phyloP scores from a whole-genome alignment of 2,329 filamentous ascomycete genomes.

The Penicillium sp. region DNA sequence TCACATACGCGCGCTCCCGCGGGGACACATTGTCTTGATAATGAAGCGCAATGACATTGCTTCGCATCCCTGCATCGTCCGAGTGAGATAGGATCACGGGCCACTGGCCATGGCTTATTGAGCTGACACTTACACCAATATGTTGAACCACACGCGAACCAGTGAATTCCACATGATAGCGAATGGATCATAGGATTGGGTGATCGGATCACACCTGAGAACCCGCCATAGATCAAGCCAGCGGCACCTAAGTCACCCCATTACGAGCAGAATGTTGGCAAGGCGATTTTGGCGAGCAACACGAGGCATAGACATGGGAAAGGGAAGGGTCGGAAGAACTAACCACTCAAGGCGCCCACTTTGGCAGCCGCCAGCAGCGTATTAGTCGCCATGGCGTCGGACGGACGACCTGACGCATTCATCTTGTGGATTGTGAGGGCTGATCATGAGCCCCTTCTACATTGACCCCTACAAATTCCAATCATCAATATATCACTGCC shows the following conservation, averaged over 20 bases:
- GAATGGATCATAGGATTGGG: conserved; percentile 63
- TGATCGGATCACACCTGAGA: conserved; percentile 65
- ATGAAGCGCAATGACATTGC: conserved; percentile 43
- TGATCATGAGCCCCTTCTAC: conserved; percentile 5
- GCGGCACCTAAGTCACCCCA: conserved; percentile 27
- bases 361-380: conserved; percentile 45
- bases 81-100: conserved; percentile 4
- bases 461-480: conserved; percentile 3
- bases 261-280: conserved; percentile 2
- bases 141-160: conserved; percentile 68
- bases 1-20: conserved; percentile 59
- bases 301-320: not conserved
- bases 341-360: conserved; percentile 56
- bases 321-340: conserved; percentile 19
- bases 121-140: conserved; percentile 62
- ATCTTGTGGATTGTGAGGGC: conserved; percentile 20
- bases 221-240: conserved; percentile 60
- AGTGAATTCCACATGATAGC: conserved; percentile 67
- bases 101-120: not conserved
- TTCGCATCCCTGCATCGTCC: conserved; percentile 32
- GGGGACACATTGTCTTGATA: conserved; percentile 49
- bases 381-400: conserved; percentile 15
- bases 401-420: conserved; percentile 17
- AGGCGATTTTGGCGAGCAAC: not conserved
- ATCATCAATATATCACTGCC: conserved; percentile 3